These are phyloP conservation scores for Penicillium cinerascens DNA, from an alignment of 495 filamentous ascomycete genomes.

Conservation along the genomic window DNA sequence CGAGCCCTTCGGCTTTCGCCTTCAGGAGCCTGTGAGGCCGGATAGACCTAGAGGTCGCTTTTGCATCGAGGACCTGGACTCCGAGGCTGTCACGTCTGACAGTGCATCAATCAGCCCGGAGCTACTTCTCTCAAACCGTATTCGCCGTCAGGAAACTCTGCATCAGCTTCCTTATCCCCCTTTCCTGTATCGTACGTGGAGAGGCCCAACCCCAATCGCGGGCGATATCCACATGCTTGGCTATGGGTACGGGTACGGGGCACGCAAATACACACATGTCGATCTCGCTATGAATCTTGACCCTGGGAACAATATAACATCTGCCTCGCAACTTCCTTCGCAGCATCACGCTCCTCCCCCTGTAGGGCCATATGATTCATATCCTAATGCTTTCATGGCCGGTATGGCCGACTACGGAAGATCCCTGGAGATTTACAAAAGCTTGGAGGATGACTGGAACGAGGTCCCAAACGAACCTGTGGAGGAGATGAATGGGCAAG, in stretches of 20 bases:
- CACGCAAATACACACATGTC: background rate
- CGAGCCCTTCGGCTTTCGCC: background rate
- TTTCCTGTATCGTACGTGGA: background rate
- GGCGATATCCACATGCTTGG: background rate
- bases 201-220: background rate
- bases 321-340: background rate
- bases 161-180: background rate
- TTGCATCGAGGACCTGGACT: slow-evolving; percentile 8
- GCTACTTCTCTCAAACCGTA: background rate
- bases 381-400: background rate
- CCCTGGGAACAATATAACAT: background rate
- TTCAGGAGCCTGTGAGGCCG: background rate
- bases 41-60: background rate
- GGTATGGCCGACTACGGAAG: background rate
- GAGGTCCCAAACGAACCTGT: no score
- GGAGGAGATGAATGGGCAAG: no score
- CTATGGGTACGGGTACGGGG: slow-evolving; percentile 1
- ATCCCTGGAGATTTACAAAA: background rate
- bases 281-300: background rate
- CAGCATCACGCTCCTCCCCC: background rate
- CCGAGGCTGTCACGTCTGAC: slow-evolving; percentile 8
- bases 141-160: background rate
- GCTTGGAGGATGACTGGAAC: background rate
- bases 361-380: background rate
- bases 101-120: slow-evolving; percentile 6